A percentile compares a stretch with the other conserved stretches of the same genome.
Conservation (phyloP, 1,139 yeast species). For the Hemisphaericaspora xylanilytica region DNA sequence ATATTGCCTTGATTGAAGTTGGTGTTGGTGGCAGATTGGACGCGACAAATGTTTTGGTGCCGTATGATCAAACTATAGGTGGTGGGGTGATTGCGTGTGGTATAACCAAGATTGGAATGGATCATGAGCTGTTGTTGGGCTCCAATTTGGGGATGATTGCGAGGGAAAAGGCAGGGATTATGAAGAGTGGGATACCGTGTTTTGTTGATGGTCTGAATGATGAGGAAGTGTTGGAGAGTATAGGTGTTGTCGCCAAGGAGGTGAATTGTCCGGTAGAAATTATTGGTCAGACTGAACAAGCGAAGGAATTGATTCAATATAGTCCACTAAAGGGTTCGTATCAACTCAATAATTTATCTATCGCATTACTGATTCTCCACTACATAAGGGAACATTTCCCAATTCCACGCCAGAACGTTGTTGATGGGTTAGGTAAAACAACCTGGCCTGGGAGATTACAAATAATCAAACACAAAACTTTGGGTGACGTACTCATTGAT, state of each 20-base stretch:
- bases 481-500: constrained; percentile 54
- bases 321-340: constrained; percentile 71
- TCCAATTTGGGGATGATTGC: constrained; percentile 63
- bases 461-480: constrained; percentile 24
- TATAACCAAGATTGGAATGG: constrained; percentile 80
- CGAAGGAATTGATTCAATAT: constrained; percentile 17
- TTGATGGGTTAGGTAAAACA: constrained; percentile 50
- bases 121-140: constrained; percentile 79
- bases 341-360: constrained; percentile 66
- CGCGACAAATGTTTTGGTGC: constrained; percentile 70
- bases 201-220: constrained; percentile 73
- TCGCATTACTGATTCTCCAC: constrained; percentile 62
- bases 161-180: constrained; percentile 77
- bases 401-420: constrained; percentile 34
- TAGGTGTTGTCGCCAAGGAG: constrained; percentile 23
- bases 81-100: constrained; percentile 62
- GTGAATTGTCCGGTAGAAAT: constrained; percentile 18
- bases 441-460: constrained; percentile 70
- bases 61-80: constrained; percentile 18
- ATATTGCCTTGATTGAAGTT: constrained; percentile 79
- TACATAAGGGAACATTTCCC: constrained; percentile 20
- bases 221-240: constrained; percentile 45
- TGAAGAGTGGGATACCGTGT: constrained; percentile 59
- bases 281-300: constrained; percentile 16
- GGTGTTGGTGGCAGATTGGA: constrained; percentile 89